Evolutionary conservation across 768 basidiomycete genomes (phyloP), one percentile per base, ranked within the genome.

Genomic region (Tylopilus sp.): DNA sequence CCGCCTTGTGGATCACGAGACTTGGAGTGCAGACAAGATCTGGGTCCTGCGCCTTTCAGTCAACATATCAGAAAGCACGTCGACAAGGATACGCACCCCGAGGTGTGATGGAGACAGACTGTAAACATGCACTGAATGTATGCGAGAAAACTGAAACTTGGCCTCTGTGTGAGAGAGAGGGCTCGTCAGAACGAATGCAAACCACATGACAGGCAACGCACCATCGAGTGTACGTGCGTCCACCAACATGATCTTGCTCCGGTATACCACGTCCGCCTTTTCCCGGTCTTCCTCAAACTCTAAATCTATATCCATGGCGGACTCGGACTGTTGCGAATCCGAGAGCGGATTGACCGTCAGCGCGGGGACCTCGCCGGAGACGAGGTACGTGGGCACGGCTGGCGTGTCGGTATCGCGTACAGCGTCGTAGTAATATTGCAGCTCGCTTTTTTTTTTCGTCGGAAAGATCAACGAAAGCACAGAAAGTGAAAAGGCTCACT

Each of bases 101-200:
- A 91, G 64, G 4, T 74, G 77, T 1, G 82, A 78, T 1, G 88
- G 83, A 0, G 88, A 82, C 26, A 92, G 62, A 60, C 86, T 81
- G 65, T 92, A 91, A 9, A 92, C 68, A 57, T 87, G 81, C 13
- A 83, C 71, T 1, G 79, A 79, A 55, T 74, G 61, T n/a, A 88
- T 57, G 22, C 71, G 74, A 1, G 63, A 57, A 57, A 84, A 89
- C 44, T 76, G 74, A 4, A 73, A 64, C 64, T 78, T 83, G 0
- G 78, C 73, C 48, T 60, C 89, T 88, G 55, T 17, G 12, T 25
- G 3, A 13, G 3, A 33, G 17, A 12, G 40, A 2, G 22, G n/a
- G 20, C 20, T n/a, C n/a, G 28, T 28, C 28, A 28, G 28, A 17
- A 12, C 2, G 17, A 25, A 23, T 15, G 3, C 9, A 33, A 8